phyloP scores from a whole-genome alignment of 306 rosid genomes.

The Acacia acuminata region DNA sequence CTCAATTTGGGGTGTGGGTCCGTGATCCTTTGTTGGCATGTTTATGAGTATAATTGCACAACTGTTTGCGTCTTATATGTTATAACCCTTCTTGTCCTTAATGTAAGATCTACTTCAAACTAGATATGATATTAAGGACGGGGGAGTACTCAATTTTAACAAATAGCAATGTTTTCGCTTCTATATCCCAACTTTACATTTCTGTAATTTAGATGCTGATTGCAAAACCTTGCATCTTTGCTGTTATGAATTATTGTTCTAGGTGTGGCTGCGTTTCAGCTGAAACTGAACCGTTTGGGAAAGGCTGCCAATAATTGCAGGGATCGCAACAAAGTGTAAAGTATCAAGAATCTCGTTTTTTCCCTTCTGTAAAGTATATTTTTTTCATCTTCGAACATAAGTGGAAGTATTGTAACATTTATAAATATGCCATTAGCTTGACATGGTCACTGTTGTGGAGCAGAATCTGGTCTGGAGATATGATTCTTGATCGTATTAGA shows the following conservation, averaged over 20 bases:
- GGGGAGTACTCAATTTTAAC: not conserved
- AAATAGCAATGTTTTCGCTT: not conserved
- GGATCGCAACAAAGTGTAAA: slow-evolving; percentile 45
- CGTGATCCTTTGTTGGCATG: not conserved
- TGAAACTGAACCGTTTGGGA: slow-evolving; percentile 27
- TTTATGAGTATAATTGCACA: not conserved
- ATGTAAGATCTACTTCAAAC: too few relatives aligned
- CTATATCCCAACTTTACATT: not conserved
- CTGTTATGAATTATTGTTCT: slow-evolving; percentile 35
- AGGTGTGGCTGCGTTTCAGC: slow-evolving; percentile 32
- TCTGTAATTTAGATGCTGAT: slow-evolving; percentile 35
- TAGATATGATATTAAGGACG: too few relatives aligned
- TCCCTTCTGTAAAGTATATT: slow-evolving; percentile 37
- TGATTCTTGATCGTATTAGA: not conserved
- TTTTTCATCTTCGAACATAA: slow-evolving; percentile 37
- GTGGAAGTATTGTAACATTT: slow-evolving; percentile 36
- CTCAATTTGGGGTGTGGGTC: not conserved
- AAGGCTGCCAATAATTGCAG: slow-evolving; percentile 43
- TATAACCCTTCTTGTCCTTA: too few relatives aligned
- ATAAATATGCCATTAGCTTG: slow-evolving; percentile 27
- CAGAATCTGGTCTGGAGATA: not conserved
- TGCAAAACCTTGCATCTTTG: slow-evolving; percentile 32
- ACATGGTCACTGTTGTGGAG: slow-evolving; percentile 26
- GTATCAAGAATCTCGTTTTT: slow-evolving; percentile 28
- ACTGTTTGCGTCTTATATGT: not conserved